phyloP scores from a whole-genome alignment of 2,329 filamentous ascomycete genomes.

The Paramyrothecium sp. region DNA sequence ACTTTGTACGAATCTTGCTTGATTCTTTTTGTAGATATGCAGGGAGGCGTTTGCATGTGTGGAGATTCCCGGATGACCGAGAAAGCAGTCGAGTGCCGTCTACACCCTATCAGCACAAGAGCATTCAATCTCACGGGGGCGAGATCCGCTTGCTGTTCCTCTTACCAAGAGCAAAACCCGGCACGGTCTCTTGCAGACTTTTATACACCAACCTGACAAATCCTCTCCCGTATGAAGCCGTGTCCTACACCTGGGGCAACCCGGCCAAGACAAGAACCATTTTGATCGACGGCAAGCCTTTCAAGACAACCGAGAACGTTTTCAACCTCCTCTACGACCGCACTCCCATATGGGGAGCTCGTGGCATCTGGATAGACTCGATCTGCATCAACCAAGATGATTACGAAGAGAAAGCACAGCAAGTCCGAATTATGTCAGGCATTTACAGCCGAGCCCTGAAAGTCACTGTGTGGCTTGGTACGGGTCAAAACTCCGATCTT shows the following conservation, averaged over 20 bases:
- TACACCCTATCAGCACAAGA: background rate
- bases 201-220: background rate
- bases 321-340: constrained; percentile 5
- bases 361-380: constrained; percentile 17
- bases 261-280: constrained; percentile 1
- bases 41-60: background rate
- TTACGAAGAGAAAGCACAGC: constrained; percentile 16
- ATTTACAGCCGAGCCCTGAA: constrained; percentile 15
- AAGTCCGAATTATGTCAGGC: constrained; percentile 21
- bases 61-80: background rate
- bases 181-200: background rate
- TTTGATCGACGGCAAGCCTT: constrained; percentile 7
- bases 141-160: background rate
- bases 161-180: background rate
- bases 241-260: constrained; percentile 20
- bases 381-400: constrained; percentile 25
- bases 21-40: background rate
- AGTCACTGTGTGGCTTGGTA: constrained; percentile 10
- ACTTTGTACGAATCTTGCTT: background rate
- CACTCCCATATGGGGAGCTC: background rate
- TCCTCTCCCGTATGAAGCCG: constrained; percentile 13
- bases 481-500: background rate
- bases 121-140: background rate
- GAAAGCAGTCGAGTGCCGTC: background rate
- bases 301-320: constrained; percentile 6